Evolutionary conservation across 805 yeast genomes (phyloP), one percentile per base, ranked within the genome.

Genomic region (Cyberlindnera saturnus): DNA sequence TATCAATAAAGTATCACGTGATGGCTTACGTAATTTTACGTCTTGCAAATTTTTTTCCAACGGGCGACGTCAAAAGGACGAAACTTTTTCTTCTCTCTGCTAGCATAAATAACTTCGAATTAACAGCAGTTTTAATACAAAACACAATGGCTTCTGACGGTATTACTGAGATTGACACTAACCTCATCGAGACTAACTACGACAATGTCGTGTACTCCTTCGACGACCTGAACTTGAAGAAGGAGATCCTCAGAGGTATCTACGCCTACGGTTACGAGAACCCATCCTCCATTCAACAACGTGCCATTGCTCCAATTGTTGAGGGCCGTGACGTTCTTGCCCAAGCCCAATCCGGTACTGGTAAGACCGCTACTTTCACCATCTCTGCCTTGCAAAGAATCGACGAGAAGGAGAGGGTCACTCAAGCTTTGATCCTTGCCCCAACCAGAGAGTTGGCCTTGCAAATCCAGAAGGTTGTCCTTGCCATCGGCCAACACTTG

Each of bases 291-390:
- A 93, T 91, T 74, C 99, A 91, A 75, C 93, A 88, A 67, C 82
- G 99, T 70, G 99, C 99, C 53, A 93, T 91, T 59, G 74, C 84
- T 70, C 99, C 96, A 68, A 90, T 93, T 66, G 82, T 87, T 61
- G 85, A 82, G 66, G 96, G 96, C 50, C 84, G 88, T 69, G 98
- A 91, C 70, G 95, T 89, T 46, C 81, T 91, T 56, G 99, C 98
- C 53, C 99, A 91, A 74, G 98, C 99, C 52, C 99, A 91, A 74
- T 88, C 96, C 39, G 99, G 99, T 73, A 91, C 99, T 45, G 99
- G 99, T 72, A 91, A 91, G 75, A 91, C 99, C 40, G 99, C 98
- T 59, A 91, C 99, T 45, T 91, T 91, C 76, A 79, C 97, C 59
- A 88, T 91, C 53, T 83, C 83, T 56, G 81, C 82, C 60, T 74